phyloP scores from a whole-genome alignment of 2,329 filamentous ascomycete genomes.

The Fusarium poae region DNA sequence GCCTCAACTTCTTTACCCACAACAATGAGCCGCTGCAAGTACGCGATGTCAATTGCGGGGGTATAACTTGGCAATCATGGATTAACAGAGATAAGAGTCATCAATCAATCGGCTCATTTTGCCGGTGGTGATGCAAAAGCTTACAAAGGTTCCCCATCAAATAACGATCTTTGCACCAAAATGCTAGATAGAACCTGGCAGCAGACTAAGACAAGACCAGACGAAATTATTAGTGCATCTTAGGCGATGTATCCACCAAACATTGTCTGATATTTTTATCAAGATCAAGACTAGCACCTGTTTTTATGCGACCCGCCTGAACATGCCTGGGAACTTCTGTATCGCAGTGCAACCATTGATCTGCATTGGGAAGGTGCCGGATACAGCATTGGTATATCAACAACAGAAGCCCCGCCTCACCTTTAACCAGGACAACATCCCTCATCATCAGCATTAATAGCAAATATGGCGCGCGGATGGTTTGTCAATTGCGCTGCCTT shows the following conservation, averaged over 20 bases:
- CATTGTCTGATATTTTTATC: background rate
- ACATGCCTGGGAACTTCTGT: slow-evolving; percentile 31
- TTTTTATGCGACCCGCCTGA: too few relatives aligned
- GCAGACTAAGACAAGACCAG: background rate
- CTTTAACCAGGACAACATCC: background rate
- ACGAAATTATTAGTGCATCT: background rate
- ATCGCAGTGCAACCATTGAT: slow-evolving; percentile 19
- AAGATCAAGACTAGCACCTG: background rate
- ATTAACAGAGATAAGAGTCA: background rate
- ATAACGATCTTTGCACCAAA: slow-evolving; percentile 25
- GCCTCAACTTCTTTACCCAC: background rate
- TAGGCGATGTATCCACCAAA: background rate
- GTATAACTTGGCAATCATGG: background rate
- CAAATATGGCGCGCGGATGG: slow-evolving; percentile 27
- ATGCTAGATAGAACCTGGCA: slow-evolving; percentile 20
- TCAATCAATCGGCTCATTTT: slow-evolving; percentile 2
- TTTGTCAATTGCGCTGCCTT: slow-evolving; percentile 21
- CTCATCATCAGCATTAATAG: slow-evolving; percentile 1
- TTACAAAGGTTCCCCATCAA: slow-evolving; percentile 26
- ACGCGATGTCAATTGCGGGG: slow-evolving; percentile 1
- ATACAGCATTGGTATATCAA: slow-evolving; percentile 9
- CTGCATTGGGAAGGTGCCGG: slow-evolving; percentile 31
- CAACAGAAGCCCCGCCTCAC: background rate
- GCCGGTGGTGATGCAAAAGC: background rate
- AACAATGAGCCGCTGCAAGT: background rate